Percentiles rank a stretch among this genome's conserved stretches.
Conservation (phyloP, 148 eudicot genomes). For the Drosera capensis region DNA sequence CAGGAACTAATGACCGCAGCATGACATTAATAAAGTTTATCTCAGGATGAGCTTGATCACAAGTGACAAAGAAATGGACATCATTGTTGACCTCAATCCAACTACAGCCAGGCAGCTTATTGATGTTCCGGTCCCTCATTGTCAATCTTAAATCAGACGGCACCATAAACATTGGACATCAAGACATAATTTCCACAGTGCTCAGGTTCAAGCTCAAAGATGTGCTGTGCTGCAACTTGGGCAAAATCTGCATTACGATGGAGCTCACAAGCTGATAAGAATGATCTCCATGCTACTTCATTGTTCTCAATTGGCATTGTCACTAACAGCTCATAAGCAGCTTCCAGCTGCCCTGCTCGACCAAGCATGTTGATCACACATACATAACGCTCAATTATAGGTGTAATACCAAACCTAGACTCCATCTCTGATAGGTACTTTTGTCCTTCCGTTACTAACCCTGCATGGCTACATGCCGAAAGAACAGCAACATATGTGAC, state of each 20-base stretch:
- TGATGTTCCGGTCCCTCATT: constrained; percentile 48
- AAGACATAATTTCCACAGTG: constrained; percentile 69
- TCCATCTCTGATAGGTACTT: constrained; percentile 41
- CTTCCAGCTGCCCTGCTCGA: constrained; percentile 52
- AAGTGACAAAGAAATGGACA: constrained; percentile 27
- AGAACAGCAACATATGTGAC: constrained; percentile 51
- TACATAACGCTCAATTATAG: constrained; percentile 51
- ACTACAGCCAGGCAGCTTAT: constrained; percentile 55
- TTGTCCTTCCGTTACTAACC: constrained; percentile 34
- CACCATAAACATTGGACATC: constrained; percentile 59
- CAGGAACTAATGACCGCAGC: constrained; percentile 15
- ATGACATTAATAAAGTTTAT: constrained; percentile 25
- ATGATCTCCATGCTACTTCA: constrained; percentile 59
- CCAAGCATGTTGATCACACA: constrained; percentile 81
- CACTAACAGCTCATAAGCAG: constrained; percentile 39
- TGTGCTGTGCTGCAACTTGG: constrained; percentile 34
- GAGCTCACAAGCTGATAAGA: constrained; percentile 45
- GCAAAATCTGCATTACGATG: constrained; percentile 46
- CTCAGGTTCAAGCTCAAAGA: constrained; percentile 45
- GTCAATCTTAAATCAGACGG: constrained; percentile 37
- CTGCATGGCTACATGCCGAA: constrained; percentile 62
- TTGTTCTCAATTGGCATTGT: constrained; percentile 45
- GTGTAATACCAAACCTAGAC: constrained; percentile 31
- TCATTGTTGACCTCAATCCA: constrained; percentile 44
- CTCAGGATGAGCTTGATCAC: constrained; percentile 33